phyloP scores from a whole-genome alignment of 2,329 filamentous ascomycete genomes.

The Fusarium sp. region DNA sequence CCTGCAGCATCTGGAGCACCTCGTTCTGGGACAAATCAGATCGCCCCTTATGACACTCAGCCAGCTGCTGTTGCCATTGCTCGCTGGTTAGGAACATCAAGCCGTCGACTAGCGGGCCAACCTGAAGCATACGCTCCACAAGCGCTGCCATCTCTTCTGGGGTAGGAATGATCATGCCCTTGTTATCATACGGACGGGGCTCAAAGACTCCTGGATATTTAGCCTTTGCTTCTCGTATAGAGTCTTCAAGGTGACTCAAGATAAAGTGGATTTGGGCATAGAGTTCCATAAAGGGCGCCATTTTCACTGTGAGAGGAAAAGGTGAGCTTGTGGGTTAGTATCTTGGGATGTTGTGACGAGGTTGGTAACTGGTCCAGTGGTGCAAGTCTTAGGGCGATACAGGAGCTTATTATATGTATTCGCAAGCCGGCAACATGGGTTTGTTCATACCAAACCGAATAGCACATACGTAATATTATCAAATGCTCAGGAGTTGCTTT shows the following conservation, averaged over 20 bases:
- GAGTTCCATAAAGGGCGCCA: background rate
- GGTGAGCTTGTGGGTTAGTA: accelerated
- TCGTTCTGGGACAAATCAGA: background rate
- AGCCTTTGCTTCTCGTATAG: accelerated
- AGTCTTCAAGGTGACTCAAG: background rate
- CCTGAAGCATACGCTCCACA: background rate
- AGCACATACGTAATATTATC: accelerated
- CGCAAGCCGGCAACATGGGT: accelerated
- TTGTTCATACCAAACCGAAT: accelerated
- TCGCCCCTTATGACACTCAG: background rate
- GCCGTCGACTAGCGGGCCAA: background rate
- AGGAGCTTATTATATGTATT: background rate
- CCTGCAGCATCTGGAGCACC: background rate
- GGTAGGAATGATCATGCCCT: background rate
- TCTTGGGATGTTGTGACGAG: accelerated
- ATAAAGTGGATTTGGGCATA: background rate
- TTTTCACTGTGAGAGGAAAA: accelerated
- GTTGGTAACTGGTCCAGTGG: accelerated
- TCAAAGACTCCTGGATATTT: background rate
- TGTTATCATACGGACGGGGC: background rate
- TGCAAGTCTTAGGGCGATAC: accelerated
- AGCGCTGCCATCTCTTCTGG: background rate
- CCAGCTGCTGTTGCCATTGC: background rate
- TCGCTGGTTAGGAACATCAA: background rate
- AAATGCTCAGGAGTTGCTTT: accelerated